Evolutionary conservation across 768 basidiomycete genomes (phyloP).

Genomic region (Lepiota brunneoincarnata): DNA sequence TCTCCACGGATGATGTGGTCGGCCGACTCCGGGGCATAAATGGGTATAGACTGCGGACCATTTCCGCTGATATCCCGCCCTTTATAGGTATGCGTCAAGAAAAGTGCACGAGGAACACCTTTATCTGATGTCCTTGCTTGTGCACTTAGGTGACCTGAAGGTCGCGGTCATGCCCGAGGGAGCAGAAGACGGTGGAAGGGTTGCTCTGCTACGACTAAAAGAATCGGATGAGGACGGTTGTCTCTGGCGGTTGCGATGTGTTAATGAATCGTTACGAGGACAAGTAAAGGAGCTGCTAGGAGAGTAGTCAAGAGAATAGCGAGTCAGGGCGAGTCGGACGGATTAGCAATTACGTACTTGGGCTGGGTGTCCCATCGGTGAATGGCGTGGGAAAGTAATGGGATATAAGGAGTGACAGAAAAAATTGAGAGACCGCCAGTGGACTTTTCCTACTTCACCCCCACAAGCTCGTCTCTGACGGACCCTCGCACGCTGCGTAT

Average conservation of each 20-base stretch:
- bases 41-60: conserved; percentile 42
- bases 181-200: conserved; percentile 17
- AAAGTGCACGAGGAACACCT: background rate
- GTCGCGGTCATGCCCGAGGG: conserved; percentile 39
- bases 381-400: conserved; percentile 16
- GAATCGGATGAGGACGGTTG: conserved; percentile 70
- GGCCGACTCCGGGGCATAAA: conserved; percentile 49
- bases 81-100: conserved; percentile 51
- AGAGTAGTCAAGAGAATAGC: background rate
- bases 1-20: conserved; percentile 50
- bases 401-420: conserved; percentile 7
- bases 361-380: background rate
- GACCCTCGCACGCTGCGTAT: conserved; percentile 8
- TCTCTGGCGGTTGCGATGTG: conserved; percentile 67
- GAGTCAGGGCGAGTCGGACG: background rate
- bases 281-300: conserved; percentile 42
- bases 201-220: conserved; percentile 49
- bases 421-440: conserved; percentile 8
- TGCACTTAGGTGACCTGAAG: conserved; percentile 62
- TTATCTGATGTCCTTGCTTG: conserved; percentile 12
- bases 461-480: conserved; percentile 9
- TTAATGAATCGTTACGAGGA: conserved; percentile 38
- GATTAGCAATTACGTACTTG: background rate
- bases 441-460: conserved; percentile 5
- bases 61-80: conserved; percentile 51